Conservation (phyloP, 805 yeast genomes). For the Starmerella apicola region DNA sequence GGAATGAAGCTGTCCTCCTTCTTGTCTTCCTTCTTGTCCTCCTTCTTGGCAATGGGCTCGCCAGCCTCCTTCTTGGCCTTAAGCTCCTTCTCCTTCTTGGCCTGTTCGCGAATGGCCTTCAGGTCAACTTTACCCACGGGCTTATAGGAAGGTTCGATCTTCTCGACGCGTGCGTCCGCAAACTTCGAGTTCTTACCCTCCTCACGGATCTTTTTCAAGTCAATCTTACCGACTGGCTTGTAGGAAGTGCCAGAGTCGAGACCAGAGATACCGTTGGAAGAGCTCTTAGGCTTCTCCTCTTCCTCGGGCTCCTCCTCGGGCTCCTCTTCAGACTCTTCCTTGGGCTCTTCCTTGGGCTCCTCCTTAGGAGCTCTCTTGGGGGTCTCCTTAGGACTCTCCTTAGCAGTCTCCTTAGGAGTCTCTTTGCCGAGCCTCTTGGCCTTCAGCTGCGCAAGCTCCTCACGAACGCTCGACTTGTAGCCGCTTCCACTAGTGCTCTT, state of each 20-base stretch:
- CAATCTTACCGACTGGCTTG: slow-evolving; percentile 29
- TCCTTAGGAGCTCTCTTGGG: slow-evolving; percentile 42
- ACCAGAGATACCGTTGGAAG: slow-evolving; percentile 12
- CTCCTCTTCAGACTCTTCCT: slow-evolving; percentile 1
- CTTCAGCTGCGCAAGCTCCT: slow-evolving; percentile 14
- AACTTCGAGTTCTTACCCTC: slow-evolving; percentile 22
- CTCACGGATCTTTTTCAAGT: slow-evolving; percentile 25
- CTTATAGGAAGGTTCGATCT: slow-evolving; percentile 39
- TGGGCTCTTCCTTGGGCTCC: slow-evolving; percentile 3
- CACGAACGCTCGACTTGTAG: slow-evolving; percentile 15
- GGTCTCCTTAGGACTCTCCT: slow-evolving; percentile 52
- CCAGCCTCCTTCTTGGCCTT: slow-evolving; percentile 6
- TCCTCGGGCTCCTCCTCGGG: background rate
- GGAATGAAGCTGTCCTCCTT: background rate
- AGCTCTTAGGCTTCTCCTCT: background rate
- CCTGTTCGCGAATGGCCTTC: slow-evolving; percentile 33
- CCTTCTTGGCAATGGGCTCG: slow-evolving; percentile 1
- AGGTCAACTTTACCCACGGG: slow-evolving; percentile 52
- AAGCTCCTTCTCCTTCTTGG: slow-evolving; percentile 21
- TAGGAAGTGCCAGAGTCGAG: slow-evolving; percentile 23
- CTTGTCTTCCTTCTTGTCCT: background rate
- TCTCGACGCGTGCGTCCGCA: slow-evolving; percentile 26
- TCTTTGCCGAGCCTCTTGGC: slow-evolving; percentile 5
- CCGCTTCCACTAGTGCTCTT: slow-evolving; percentile 1
- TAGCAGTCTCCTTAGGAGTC: background rate